Conservation (phyloP, 2,329 filamentous ascomycete species). For the Ramularia endophylla region DNA sequence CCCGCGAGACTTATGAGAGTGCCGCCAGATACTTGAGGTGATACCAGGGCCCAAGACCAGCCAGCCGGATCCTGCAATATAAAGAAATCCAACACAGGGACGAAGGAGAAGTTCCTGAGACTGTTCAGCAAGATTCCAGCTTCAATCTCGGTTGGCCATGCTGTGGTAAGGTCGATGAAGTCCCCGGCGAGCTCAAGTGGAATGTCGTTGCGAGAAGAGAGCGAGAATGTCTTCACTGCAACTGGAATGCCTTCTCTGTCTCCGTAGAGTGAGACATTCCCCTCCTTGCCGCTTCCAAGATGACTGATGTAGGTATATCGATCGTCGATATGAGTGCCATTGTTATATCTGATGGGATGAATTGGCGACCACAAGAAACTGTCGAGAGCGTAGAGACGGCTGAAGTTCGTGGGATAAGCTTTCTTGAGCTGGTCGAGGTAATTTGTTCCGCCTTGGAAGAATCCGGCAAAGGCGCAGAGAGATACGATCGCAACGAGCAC, state of each 20-base stretch:
- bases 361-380: not conserved
- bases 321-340: slow-evolving; percentile 9
- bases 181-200: slow-evolving; percentile 1
- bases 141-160: slow-evolving; percentile 20
- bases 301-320: slow-evolving; percentile 9
- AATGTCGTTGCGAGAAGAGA: slow-evolving; percentile 6
- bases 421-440: slow-evolving; percentile 14
- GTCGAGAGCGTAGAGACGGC: not conserved
- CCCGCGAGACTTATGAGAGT: slow-evolving; percentile 12
- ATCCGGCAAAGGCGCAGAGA: slow-evolving; percentile 6
- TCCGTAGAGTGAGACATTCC: slow-evolving; percentile 11
- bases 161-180: slow-evolving; percentile 6
- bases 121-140: slow-evolving; percentile 8
- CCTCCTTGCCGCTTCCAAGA: slow-evolving; percentile 15
- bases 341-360: slow-evolving; percentile 7
- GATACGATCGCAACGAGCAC: not conserved
- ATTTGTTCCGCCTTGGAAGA: slow-evolving; percentile 8
- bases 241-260: slow-evolving; percentile 9
- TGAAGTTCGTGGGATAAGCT: slow-evolving; percentile 11
- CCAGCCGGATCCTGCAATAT: slow-evolving; percentile 6
- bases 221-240: slow-evolving; percentile 13
- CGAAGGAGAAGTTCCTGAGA: slow-evolving; percentile 3
- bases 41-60: slow-evolving; percentile 16
- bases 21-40: slow-evolving; percentile 10
- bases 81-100: slow-evolving; percentile 16